phyloP scores from a whole-genome alignment of 257 asterid species.

The Thymus quinquecostatus region DNA sequence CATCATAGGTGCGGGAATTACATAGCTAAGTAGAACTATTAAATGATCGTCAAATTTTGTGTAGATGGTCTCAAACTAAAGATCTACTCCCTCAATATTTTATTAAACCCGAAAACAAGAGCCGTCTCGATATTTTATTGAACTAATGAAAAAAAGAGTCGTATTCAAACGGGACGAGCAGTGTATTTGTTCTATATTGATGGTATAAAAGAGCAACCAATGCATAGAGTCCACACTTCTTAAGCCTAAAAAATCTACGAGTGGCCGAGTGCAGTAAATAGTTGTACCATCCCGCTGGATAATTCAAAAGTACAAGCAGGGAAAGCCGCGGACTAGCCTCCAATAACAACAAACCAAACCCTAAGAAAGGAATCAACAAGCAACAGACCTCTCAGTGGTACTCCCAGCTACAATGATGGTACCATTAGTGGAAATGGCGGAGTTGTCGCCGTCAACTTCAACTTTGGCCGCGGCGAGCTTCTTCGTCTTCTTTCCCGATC shows the following conservation, averaged over 20 bases:
- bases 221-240: too few relatives aligned
- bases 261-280: neutral
- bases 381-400: slow-evolving; percentile 16
- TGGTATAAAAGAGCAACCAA: too few relatives aligned
- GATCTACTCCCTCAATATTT: neutral
- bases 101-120: too few relatives aligned
- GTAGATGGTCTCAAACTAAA: neutral
- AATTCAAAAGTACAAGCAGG: slow-evolving; percentile 12
- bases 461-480: too few relatives aligned
- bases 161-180: too few relatives aligned
- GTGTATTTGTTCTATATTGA: too few relatives aligned
- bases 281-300: slow-evolving; percentile 12
- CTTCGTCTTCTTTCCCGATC: slow-evolving; percentile 2
- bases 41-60: too few relatives aligned
- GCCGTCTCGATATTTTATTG: too few relatives aligned
- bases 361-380: neutral
- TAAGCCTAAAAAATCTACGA: too few relatives aligned
- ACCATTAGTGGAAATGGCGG: slow-evolving; percentile 9
- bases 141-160: too few relatives aligned
- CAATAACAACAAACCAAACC: neutral
- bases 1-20: too few relatives aligned
- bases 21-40: neutral
- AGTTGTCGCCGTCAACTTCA: slow-evolving; percentile 16
- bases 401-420: slow-evolving; percentile 5
- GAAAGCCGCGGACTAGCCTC: slow-evolving; percentile 17